A percentile compares a stretch with the other conserved stretches of the same genome.
phyloP scores from a whole-genome alignment of 176 grass and related monocot species.

The Urochloa ruziziensis region DNA sequence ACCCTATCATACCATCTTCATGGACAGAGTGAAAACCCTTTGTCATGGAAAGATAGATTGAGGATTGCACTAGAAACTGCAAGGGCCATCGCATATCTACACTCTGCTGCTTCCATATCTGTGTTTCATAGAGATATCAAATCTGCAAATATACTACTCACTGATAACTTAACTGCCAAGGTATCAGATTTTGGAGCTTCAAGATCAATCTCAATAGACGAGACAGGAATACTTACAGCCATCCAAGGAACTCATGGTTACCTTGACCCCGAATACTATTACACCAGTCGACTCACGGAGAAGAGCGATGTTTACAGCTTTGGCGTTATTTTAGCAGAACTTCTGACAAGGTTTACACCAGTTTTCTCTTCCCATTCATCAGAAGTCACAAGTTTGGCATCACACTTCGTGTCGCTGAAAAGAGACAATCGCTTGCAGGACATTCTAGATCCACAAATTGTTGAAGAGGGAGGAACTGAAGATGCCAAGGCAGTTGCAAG shows the following conservation, averaged over 20 bases:
- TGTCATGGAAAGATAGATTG: no score
- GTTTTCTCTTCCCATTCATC: slow-evolving; percentile 22
- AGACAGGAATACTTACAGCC: slow-evolving; percentile 27
- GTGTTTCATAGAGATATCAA: slow-evolving; percentile 61
- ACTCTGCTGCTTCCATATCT: slow-evolving; percentile 35
- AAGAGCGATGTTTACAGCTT: slow-evolving; percentile 47
- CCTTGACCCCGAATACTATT: slow-evolving; percentile 49
- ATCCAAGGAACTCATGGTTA: slow-evolving; percentile 46
- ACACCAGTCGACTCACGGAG: slow-evolving; percentile 33
- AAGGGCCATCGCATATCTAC: not conserved
- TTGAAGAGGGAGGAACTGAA: slow-evolving; percentile 23
- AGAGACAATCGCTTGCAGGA: slow-evolving; percentile 22
- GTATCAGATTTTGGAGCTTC: slow-evolving; percentile 49
- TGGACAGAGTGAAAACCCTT: not conserved
- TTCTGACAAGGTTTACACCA: slow-evolving; percentile 18
- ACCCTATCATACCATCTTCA: slow-evolving; percentile 42
- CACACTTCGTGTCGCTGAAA: slow-evolving; percentile 13
- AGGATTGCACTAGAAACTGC: no score
- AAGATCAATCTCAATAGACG: slow-evolving; percentile 32
- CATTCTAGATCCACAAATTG: slow-evolving; percentile 34
- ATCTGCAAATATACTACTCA: slow-evolving; percentile 44
- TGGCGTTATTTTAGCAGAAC: slow-evolving; percentile 41
- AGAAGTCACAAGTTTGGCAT: not conserved
- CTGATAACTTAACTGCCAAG: slow-evolving; percentile 34
- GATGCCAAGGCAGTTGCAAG: slow-evolving; percentile 3